Percentiles rank a stretch among this genome's conserved stretches.
Evolutionary conservation across 495 filamentous ascomycete genomes (phyloP).

Genomic region (Beverwykella pulmonaria): DNA sequence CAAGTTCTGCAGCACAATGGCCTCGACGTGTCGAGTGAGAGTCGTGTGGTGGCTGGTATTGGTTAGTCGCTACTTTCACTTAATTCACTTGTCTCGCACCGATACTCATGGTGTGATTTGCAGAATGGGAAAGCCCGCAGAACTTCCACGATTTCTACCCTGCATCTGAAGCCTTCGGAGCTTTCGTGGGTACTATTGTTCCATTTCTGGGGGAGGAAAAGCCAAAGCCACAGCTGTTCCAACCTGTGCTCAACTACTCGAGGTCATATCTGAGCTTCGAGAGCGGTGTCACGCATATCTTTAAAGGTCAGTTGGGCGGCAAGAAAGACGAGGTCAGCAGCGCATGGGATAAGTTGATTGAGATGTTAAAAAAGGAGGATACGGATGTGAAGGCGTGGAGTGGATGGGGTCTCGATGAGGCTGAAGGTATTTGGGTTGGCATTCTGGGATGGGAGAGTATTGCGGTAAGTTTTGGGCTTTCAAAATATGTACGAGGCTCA

Average conservation of each 20-base stretch:
- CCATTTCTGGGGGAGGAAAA: not conserved
- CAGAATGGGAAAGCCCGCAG: conserved; percentile 6
- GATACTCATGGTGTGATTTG: not conserved
- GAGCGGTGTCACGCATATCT: conserved; percentile 3
- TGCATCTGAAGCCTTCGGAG: not conserved
- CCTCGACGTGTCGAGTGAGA: not conserved
- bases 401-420: conserved; percentile 12
- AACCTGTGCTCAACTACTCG: not conserved
- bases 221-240: not conserved
- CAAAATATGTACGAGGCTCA: not conserved
- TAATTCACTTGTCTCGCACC: not conserved
- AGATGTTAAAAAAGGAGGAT: not conserved
- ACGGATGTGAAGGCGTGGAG: not conserved
- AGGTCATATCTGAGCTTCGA: not conserved
- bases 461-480: not conserved
- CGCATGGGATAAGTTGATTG: not conserved
- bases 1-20: conserved; percentile 4
- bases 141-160: conserved; percentile 3
- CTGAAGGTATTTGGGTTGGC: conserved; percentile 8
- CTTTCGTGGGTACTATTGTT: not conserved
- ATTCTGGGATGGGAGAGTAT: not conserved
- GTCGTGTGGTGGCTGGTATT: not conserved
- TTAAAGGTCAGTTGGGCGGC: not conserved
- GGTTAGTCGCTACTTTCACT: not conserved
- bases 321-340: not conserved